Base-by-base conservation (phyloP, 2,329 filamentous ascomycete species). In the Bimuria novae-zelandiae region DNA sequence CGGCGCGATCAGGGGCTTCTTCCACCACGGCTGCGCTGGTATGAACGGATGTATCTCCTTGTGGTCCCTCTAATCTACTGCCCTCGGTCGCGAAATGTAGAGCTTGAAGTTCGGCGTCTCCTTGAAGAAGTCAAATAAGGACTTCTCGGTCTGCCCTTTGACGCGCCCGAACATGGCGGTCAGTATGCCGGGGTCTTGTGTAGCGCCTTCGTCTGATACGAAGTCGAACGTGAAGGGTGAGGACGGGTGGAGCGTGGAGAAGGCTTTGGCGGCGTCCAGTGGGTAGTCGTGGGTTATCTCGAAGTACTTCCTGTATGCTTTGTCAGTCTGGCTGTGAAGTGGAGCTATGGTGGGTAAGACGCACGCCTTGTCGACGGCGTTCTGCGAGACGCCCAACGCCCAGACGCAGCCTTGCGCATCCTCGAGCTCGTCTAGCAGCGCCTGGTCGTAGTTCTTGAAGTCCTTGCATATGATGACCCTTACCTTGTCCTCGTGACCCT, bases 321-420 rank as follows among this genome's bases (percentile, higher is more conserved):
- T 25, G 51, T 41, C 21, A 12, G n/a, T 7, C 11, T 32, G 7
- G n/a, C 40, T 23, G 32, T 1, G 14, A 12, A 27, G 3, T n/a
- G n/a, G n/a, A 45, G 22, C 3, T 7, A 17, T 7, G 8, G 7
- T 23, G 3, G 36, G 29, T 35, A 53, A 39, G 14, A 66, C 80
- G 55, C 64, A 86, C 81, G 87, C 83, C 55, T 82, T 84, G 51
- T 67, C 67, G 7, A 89, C 86, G 35, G 80, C 74, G 10, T 71
- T 83, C 63, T 86, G 82, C 55, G 82, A 85, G 42, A 86, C 84
- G 0, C 89, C 89, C 67, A 88, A 77, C 0, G 89, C 88, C 89
- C 89, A 92, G 1, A 92, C 85, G 54, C 85, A 88, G 1, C 85
- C 88, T 7, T 81, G 75, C 0, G 88, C 89, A 19, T 83, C 88